Evolutionary conservation across 805 yeast species (phyloP), one percentile per base, ranked within the genome.

Genomic region (Nematodospora valgi): DNA sequence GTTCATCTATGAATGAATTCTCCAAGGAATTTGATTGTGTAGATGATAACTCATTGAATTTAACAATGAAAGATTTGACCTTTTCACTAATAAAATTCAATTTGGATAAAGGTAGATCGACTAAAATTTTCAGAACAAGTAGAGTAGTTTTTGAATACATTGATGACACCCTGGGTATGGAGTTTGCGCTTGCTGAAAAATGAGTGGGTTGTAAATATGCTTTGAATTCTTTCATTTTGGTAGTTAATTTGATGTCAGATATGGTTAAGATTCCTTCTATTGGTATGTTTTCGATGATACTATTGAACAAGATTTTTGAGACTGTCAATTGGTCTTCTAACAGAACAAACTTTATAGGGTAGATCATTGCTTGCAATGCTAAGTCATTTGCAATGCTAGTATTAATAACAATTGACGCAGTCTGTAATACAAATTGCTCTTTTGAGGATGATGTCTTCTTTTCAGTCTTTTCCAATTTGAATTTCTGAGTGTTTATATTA

Each of bases 341-440:
- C 7, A 72, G 59, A 32, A 65, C 67, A 41, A 50, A 72, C 0
- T 74, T 62, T 1, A 76, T 41, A 1, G 83, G 82, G 8, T 66
- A 56, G 0, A 73, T 34, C 2, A 59, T 52, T 0, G 53, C 21
- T 18, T 46, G 52, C 4, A 74, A 18, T 1, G 18, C 23, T 0
- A 45, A 35, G 1, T 31, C 30, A 1, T 47, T 42, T 4, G 51
- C 38, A 3, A 68, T 27, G 3, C 35, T 37, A 5, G 62, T 15
- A 10, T 43, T 47, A 3, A 67, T 23, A 3, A 46, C 47, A 5
- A 70, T 49, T 2, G 65, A 51, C 0, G 76, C 59, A 0, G 72
- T 68, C 42, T 70, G 76, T 4, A 68, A 43, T 14, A 58, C 47
- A 13, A 69, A 36, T 23, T 64, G 64, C 19, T n/a, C 15, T 16